Evolutionary conservation across 2,329 filamentous ascomycete species (phyloP), one percentile per base, ranked within the genome.

Genomic region (Juglanconis sp.): DNA sequence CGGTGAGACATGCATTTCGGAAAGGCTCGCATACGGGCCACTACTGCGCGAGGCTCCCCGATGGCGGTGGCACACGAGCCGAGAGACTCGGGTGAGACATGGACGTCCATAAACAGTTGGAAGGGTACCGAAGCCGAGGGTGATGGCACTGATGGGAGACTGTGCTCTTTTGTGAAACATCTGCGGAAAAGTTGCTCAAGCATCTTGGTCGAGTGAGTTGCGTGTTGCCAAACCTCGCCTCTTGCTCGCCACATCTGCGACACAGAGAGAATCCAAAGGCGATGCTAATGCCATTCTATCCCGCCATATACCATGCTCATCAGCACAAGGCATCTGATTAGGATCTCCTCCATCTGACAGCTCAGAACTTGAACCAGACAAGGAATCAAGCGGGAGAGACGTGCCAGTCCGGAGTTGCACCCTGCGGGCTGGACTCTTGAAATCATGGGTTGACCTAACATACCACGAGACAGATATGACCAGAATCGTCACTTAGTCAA

Each of bases 1-100:
- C 31, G 46, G 50, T 61, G 51, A 61, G 58, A 61, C 58, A 58
- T 49, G 54, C 58, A 63, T 61, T 57, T 61, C 54, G 61, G 61
- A 58, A 57, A 61, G 51, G 40, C 44, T 63, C 56, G 55, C 52
- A 50, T 51, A 55, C 54, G 54, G 61, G 48, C 36, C 13, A 51
- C 55, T 57, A 56, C 58, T 57, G 56, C 58, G 57, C 42, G 13
- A 15, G 56, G 54, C 53, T 51, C 60, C 57, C 60, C 60, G 52
- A 59, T 53, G 47, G 56, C 54, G 57, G 49, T 32, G n/a, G 32
- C 35, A 51, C 56, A 51, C 57, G 34, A 50, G 30, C 15, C 46
- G 24, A 48, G 34, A 36, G 17, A 15, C 36, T 63, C 58, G 54
- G 35, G 58, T 61, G 38, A 63, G 61, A 60, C 58, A 63, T 24